Conservation (phyloP, 2,329 filamentous ascomycete species). For the Penicillium decumbens region DNA sequence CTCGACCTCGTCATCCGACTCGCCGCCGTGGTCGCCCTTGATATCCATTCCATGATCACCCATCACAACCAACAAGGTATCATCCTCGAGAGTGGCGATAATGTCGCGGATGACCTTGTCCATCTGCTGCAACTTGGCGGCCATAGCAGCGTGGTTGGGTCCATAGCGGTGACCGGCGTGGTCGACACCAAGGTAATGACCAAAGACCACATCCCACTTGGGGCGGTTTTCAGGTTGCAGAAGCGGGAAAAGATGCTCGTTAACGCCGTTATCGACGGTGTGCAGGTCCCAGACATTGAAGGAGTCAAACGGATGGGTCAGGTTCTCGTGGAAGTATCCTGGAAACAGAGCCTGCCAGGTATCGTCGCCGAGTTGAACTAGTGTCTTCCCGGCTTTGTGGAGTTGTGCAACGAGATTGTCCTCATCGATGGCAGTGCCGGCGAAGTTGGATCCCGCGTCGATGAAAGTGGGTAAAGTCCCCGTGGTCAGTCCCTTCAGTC, state of each 20-base stretch:
- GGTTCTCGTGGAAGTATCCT: constrained; percentile 80
- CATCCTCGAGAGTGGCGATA: constrained; percentile 68
- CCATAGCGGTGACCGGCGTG: constrained; percentile 96
- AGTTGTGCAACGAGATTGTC: constrained; percentile 70
- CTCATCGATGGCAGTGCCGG: constrained; percentile 90
- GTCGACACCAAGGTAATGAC: constrained; percentile 90
- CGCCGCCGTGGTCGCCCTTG: constrained; percentile 97
- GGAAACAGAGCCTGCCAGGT: constrained; percentile 95
- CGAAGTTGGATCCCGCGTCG: constrained; percentile 91
- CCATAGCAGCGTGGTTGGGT: constrained; percentile 88
- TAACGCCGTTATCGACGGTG: constrained; percentile 92
- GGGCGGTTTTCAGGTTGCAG: constrained; percentile 60
- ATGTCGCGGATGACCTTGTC: constrained; percentile 70
- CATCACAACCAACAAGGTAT: constrained; percentile 89
- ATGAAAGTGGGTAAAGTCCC: constrained; percentile 93
- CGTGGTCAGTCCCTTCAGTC: constrained; percentile 89
- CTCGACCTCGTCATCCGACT: constrained; percentile 93
- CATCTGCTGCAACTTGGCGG: constrained; percentile 86
- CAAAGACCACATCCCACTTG: constrained; percentile 91
- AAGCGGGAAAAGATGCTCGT: constrained; percentile 76
- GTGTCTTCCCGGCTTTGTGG: constrained; percentile 61
- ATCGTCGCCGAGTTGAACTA: constrained; percentile 95
- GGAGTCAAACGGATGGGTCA: constrained; percentile 87
- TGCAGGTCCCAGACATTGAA: constrained; percentile 98
- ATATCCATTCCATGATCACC: constrained; percentile 98